Evolutionary conservation across 495 filamentous ascomycete genomes (phyloP), one percentile per base, ranked within the genome.

Genomic region (Gamarada debralockiae): DNA sequence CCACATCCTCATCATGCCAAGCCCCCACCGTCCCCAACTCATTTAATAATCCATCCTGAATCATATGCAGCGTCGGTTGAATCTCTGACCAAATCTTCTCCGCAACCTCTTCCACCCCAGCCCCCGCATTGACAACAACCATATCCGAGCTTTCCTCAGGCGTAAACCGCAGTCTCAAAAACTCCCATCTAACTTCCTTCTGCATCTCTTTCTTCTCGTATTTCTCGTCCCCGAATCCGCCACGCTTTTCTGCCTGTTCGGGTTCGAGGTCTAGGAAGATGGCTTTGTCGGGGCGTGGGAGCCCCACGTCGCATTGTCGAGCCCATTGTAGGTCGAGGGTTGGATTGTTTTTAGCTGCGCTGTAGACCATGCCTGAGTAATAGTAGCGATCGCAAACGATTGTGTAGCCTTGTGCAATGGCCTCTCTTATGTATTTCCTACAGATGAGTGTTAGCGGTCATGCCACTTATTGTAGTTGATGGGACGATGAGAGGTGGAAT

Each of bases 351-450:
- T 97, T 97, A 0, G 93, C 93, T n/a, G 90, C 87, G n/a, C 85
- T 89, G 70, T 97, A 98, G 17, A 96, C 90, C 41, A 89, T 86
- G 15, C 93, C 93, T 31, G 85, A 90, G 70, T 96, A 90, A 61
- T 92, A 95, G 70, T 97, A 98, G 36, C 93, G 83, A 68, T 98
- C 93, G 48, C 92, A 81, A 24, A 98, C 77, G 8, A 98, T 77
- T 0, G 82, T 95, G 38, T 70, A 79, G 14, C 91, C 92, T 6
- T 68, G 65, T 8, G 69, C 57, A 20, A 96, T 76, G 37, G 83
- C 77, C 9, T 73, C 50, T 40, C 79, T 64, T 27, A 93, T 92
- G 31, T 73, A 75, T 50, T 74, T 68, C 3, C 79, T 83, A 48
- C 37, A n/a, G n/a, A n/a, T 33, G 14, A n/a, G 40, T 49, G 13